These are phyloP conservation scores for Solanum paucissectum DNA, from an alignment of 257 asterid species.

Conservation along the genomic window DNA sequence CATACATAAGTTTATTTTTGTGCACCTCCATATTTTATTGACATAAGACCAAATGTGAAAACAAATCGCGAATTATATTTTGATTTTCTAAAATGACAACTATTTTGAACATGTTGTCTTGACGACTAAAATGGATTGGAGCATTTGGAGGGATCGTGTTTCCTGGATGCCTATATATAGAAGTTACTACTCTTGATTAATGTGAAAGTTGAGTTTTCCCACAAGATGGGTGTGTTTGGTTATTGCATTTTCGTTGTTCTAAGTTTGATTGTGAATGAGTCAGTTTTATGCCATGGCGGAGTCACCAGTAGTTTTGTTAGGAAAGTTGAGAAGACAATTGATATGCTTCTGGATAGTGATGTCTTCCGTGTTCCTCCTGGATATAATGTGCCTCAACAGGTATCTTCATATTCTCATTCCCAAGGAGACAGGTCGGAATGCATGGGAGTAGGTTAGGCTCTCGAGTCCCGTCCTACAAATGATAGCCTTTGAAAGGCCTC, in stretches of 20 bases:
- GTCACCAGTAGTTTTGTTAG: slow-evolving; percentile 59
- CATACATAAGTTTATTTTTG: background rate
- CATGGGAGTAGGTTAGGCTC: background rate
- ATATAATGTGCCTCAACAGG: slow-evolving; percentile 94
- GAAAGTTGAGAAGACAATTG: slow-evolving; percentile 34
- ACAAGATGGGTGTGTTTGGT: slow-evolving; percentile 19
- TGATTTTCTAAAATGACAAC: background rate
- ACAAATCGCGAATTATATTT: background rate
- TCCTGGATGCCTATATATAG: background rate
- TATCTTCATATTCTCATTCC: background rate
- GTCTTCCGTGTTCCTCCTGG: slow-evolving; percentile 74
- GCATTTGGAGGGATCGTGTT: background rate
- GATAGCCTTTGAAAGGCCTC: background rate
- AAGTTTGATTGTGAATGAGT: slow-evolving; percentile 25
- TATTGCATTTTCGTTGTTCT: slow-evolving; percentile 15
- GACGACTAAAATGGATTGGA: background rate
- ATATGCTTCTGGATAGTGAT: slow-evolving; percentile 77
- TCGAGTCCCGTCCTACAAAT: background rate
- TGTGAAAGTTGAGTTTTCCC: background rate
- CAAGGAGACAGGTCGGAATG: background rate
- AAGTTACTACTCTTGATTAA: background rate
- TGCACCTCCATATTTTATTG: background rate
- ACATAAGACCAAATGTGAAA: background rate
- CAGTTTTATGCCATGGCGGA: slow-evolving; percentile 52
- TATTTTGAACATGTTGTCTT: background rate